Evolutionary conservation across 2,329 filamentous ascomycete genomes (phyloP).

Genomic region (Fusarium buharicum): DNA sequence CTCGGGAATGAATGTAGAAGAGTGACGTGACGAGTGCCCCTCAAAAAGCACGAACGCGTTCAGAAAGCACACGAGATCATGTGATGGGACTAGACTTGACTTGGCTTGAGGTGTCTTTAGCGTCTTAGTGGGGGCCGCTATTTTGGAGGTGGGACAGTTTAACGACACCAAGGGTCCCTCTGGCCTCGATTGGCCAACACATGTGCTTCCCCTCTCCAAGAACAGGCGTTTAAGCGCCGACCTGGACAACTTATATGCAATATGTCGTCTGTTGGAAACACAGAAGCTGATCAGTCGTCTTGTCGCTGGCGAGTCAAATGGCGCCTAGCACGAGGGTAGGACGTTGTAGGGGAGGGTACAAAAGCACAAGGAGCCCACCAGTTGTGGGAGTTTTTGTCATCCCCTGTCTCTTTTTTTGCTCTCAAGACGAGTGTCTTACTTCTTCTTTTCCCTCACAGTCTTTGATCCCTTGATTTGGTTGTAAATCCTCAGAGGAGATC

Average conservation of each 20-base stretch:
- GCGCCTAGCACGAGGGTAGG: constrained; percentile 23
- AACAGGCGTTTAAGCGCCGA: constrained; percentile 48
- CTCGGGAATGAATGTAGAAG: constrained; percentile 10
- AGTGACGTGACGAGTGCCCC: constrained; percentile 37
- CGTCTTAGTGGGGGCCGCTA: constrained; percentile 37
- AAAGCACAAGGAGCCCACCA: constrained; percentile 41
- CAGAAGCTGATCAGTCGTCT: constrained; percentile 34
- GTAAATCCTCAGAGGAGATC: constrained; percentile 7
- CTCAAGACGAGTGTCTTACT: constrained; percentile 22
- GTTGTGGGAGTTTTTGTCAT: constrained; percentile 22
- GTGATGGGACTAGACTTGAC: constrained; percentile 8
- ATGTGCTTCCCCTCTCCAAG: constrained; percentile 39
- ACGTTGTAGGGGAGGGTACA: constrained; percentile 33
- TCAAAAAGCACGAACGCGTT: constrained; percentile 29
- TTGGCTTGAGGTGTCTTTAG: constrained; percentile 8
- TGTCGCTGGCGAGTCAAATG: constrained; percentile 38
- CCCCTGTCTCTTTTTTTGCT: constrained; percentile 2
- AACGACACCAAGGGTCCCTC: constrained; percentile 43
- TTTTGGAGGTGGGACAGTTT: constrained; percentile 41
- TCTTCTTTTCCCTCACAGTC: neutral
- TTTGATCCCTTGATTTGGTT: neutral
- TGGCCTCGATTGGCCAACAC: constrained; percentile 38
- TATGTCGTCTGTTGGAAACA: constrained; percentile 41
- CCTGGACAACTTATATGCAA: constrained; percentile 44
- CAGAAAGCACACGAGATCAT: constrained; percentile 40